Base-by-base conservation (phyloP, 2,329 filamentous ascomycete genomes). In the Colletotrichum sansevieriae region DNA sequence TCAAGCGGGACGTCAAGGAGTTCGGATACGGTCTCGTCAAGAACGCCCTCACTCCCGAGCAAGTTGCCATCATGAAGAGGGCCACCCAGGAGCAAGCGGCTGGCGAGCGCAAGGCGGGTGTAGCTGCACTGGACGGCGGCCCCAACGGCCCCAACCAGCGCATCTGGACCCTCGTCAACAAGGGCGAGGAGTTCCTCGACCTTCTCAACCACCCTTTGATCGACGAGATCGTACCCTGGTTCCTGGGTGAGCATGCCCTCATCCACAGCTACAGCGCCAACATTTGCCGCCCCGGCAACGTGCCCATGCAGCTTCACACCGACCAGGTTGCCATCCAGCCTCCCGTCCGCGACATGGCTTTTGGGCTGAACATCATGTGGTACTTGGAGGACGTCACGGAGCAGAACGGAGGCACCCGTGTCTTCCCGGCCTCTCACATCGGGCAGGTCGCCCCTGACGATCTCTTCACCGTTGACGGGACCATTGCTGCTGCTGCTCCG, bases 21-120 rank as follows among this genome's bases (percentile, higher is more conserved):
- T 61, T 60, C 20, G 63, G 63, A 6, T 65, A 65, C n/a, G 56
- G 63, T n/a, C 63, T 65, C n/a, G 39, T 61, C 46, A 65, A 65
- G 37, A 55, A 65, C 20, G 63, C 63, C 2, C 47, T 65, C 25
- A 54, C 25, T 1, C 56, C 56, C 1, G 56, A 60, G 29, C 46
- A 65, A 46, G 57, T 61, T 11, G 15, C 35, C 5, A 47, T 65
- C 12, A 22, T 65, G 25, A 65, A 61, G 56, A 65, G 46, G 13
- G 56, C 56, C 2, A 41, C 35, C 4, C 63, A 54, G 18, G 63
- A 61, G 39, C 56, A 65, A 39, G 56, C 63, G 4, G 56, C 63
- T 13, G 56, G 63, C 7, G 56, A 65, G 15, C 63, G 63, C 18
- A 35, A 65, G 37, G 63, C 63, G 0, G 63, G 56, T 2, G 46